Evolutionary conservation across 352 stramenopile species (phyloP), one percentile per base, ranked within the genome.

Genomic region (Sclerospora graminicola): DNA sequence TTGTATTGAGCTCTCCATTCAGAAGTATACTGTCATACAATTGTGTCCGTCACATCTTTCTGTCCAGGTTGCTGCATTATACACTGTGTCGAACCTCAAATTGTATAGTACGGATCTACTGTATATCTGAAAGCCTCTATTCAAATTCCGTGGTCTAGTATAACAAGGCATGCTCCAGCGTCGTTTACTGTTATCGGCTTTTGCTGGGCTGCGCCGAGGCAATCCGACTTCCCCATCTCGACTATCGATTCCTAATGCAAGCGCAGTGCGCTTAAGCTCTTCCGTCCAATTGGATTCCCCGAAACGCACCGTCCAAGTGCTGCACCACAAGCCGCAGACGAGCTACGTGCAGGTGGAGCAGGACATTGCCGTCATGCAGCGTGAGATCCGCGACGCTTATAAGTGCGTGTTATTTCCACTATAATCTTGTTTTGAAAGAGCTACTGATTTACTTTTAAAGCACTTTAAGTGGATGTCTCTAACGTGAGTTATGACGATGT

Each of bases 331-430:
- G 19, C 53, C 57, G 1, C 28, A 59, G 26, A 72, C 54, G 37
- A 63, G 44, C 41, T 88, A 85, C 54, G 70, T 81, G 28, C 55
- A 87, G 41, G 57, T 78, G 40, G 79, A 91, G 54, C 62, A 86
- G 50, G 71, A 91, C 46, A 89, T 91, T 43, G 79, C 79, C 9
- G 60, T 31, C 33, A 77, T 91, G 68, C 79, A 91, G 52, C 73
- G 77, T 35, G 73, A 82, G 57, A 89, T 91, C 48, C 79, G 79
- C 32, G 74, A 87, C 24, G 71, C 71, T 1, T 90, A 90, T 58
- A 86, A 76, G 77, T 89, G 43, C 41, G 62, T 74, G 7, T 6
- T 5, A 51, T 54, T 42, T n/a, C 14, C 5, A 20, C 24, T 39
- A 13, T 35, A 49, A 19, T 10, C 35, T 0, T 10, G 0, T 11